Evolutionary conservation across 768 basidiomycete genomes (phyloP).

Genomic region (Boletus rubropictus): DNA sequence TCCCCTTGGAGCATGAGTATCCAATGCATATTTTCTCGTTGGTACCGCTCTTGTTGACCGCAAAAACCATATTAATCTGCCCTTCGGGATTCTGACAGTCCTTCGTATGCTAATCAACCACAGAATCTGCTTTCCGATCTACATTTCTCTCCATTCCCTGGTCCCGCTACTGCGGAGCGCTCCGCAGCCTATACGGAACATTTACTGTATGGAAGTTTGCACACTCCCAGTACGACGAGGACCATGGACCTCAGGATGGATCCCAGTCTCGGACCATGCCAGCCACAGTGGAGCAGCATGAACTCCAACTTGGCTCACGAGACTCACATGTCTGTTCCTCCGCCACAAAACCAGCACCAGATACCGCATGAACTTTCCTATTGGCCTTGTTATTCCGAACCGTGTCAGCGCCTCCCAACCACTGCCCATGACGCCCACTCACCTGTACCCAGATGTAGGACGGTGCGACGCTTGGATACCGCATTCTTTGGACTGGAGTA

Average conservation of each 20-base stretch:
- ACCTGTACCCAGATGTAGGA: background rate
- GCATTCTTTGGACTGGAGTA: background rate
- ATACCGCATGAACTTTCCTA: background rate
- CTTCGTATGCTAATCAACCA: background rate
- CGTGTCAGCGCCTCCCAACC: background rate
- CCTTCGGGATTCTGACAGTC: background rate
- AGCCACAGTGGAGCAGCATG: background rate
- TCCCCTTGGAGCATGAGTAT: background rate
- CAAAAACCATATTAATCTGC: slow-evolving; percentile 1
- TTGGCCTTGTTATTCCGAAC: background rate
- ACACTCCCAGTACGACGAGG: background rate
- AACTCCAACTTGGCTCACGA: background rate
- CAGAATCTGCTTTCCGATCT: background rate
- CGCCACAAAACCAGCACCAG: background rate
- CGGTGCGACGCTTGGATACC: background rate
- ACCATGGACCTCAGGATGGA: background rate
- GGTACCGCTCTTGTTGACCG: background rate
- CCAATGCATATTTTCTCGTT: background rate
- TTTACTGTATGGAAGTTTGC: background rate
- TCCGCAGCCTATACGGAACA: background rate
- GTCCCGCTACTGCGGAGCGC: background rate
- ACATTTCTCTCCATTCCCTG: background rate
- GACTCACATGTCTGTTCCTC: background rate
- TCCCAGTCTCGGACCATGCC: background rate
- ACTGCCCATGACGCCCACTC: background rate